These are phyloP conservation scores for Coffea humblotiana DNA, from an alignment of 305 asterid species.

Conservation along the genomic window DNA sequence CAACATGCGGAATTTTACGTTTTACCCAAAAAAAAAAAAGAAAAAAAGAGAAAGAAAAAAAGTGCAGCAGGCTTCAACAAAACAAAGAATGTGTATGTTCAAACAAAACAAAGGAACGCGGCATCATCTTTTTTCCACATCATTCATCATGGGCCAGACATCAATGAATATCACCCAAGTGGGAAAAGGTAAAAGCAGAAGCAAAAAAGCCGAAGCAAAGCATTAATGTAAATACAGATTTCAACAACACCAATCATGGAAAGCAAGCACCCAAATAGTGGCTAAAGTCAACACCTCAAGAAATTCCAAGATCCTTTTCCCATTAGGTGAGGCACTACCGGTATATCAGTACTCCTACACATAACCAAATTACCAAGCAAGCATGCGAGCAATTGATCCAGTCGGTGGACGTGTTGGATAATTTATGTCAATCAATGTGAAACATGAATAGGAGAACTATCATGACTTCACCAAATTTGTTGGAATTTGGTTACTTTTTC, in stretches of 20 bases:
- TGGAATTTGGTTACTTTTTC: conserved; percentile 17
- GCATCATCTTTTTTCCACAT: conserved; percentile 15
- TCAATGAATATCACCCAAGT: conserved; percentile 1
- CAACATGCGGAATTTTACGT: neutral
- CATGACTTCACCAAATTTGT: conserved; percentile 18
- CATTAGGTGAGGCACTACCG: conserved; percentile 8
- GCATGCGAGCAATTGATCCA: conserved; percentile 13
- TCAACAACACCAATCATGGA: conserved; percentile 12
- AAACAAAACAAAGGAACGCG: conserved; percentile 10
- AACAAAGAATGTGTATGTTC: conserved; percentile 10
- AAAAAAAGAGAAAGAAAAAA: too few relatives aligned
- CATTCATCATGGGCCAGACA: conserved; percentile 1
- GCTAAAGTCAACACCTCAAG: conserved; percentile 9
- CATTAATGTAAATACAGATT: conserved; percentile 3
- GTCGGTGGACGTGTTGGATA: conserved; percentile 9
- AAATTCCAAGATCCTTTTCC: conserved; percentile 4
- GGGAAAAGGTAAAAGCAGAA: neutral
- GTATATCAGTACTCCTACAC: neutral
- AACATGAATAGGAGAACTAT: neutral
- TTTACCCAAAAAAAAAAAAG: neutral
- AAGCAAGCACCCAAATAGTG: conserved; percentile 11
- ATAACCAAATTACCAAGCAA: conserved; percentile 12
- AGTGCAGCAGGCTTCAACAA: neutral
- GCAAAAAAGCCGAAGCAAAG: neutral
- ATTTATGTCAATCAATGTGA: conserved; percentile 4